These are phyloP conservation scores for Penicillium turbatum DNA, from an alignment of 495 filamentous ascomycete genomes.

Conservation along the genomic window DNA sequence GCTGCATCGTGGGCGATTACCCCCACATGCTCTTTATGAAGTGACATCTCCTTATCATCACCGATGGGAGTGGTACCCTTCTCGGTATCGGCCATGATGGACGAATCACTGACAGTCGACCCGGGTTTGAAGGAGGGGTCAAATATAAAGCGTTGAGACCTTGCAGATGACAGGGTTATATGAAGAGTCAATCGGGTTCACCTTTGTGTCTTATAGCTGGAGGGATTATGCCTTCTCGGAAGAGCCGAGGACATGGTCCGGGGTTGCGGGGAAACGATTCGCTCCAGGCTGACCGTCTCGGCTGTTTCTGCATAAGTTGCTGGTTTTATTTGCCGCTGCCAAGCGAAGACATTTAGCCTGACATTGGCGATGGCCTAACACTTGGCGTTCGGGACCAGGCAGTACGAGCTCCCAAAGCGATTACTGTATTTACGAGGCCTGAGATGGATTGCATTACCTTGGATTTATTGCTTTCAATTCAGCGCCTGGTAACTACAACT, in stretches of 20 bases:
- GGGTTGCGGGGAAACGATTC: slow-evolving; percentile 12
- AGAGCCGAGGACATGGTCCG: not conserved
- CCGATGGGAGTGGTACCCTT: slow-evolving; percentile 10
- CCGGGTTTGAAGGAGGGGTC: not conserved
- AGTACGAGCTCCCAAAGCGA: too few species aligned
- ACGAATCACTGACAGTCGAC: not conserved
- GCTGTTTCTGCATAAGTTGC: not conserved
- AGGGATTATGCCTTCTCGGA: not conserved
- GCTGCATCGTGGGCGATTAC: slow-evolving; percentile 43
- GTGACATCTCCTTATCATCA: slow-evolving; percentile 23
- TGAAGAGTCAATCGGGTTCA: not conserved
- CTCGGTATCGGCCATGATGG: slow-evolving; percentile 7
- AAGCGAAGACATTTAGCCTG: not conserved
- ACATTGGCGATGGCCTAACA: not conserved
- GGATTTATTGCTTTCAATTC: too few species aligned
- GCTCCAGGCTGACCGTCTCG: not conserved
- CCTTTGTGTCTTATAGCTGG: not conserved
- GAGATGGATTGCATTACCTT: too few species aligned
- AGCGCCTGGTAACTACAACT: too few species aligned
- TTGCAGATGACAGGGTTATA: not conserved
- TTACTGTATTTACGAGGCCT: too few species aligned
- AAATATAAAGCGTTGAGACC: not conserved
- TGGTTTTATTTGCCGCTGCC: slow-evolving; percentile 10
- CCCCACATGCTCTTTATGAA: slow-evolving; percentile 22
- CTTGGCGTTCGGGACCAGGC: too few species aligned